Evolutionary conservation across 495 filamentous ascomycete species (phyloP), one percentile per base, ranked within the genome.

Genomic region (Thozetella sp.): DNA sequence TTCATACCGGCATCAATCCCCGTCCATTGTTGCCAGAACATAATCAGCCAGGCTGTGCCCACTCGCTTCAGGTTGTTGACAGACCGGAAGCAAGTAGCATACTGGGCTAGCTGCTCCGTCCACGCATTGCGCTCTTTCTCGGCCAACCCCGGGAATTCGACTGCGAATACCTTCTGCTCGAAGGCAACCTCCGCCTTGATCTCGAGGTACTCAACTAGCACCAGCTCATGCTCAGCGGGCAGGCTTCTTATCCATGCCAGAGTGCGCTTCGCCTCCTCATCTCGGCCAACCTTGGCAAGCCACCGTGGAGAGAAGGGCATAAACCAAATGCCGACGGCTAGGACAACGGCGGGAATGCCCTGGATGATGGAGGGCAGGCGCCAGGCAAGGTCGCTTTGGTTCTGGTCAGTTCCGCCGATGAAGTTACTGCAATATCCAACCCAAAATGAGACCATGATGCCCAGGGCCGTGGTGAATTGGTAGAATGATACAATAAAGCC

Each of bases 261-360:
- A 13, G 56, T 58, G 6, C 22, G 25, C 25, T 51, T 81, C 11
- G 82, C 86, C 65, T 88, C 85, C 22, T 88, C 80, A 54, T 83
- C 79, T 10, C 85, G 81, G 10, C 85, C 86, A 12, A 81, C 85
- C 57, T 88, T 88, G 51, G 80, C 81, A 12, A 89, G 77, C 83
- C 86, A 90, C 24, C 86, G 80, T 12, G 86, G 86, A 3, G 85
- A 88, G 59, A 89, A 86, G 24, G 87, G 87, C 68, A 88, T 85
- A 68, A 86, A 83, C 83, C 82, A 88, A 48, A 88, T 73, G 2
- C 79, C 79, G 23, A 64, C 56, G 2, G 66, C 70, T 19, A 83
- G 71, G 24, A 76, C 52, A 6, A 77, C 23, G 9, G 79, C 76
- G 0, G 80, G 80, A 1, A 79, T 58, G 17, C 77, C 64, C 50